A percentile compares a stretch with the other conserved stretches of the same genome.
Conservation (phyloP, 495 filamentous ascomycete genomes). For the Massariosphaeria phaeospora region DNA sequence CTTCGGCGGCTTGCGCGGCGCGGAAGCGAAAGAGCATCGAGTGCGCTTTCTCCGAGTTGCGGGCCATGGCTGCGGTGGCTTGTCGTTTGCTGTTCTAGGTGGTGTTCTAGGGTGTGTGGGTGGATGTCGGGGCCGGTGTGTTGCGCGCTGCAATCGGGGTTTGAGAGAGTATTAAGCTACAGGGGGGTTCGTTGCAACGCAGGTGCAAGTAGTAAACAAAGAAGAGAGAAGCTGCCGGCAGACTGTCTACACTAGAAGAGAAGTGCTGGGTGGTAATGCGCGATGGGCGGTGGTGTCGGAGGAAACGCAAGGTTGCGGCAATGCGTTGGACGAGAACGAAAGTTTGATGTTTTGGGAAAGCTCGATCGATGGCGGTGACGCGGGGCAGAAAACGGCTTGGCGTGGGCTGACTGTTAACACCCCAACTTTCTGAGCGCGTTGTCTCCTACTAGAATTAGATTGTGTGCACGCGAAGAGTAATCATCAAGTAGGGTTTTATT, state of each 20-base stretch:
- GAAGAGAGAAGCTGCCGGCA: constrained; percentile 19
- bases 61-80: constrained; percentile 48
- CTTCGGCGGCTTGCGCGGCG: constrained; percentile 90
- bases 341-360: constrained; percentile 18
- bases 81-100: neutral
- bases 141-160: neutral
- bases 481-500: too few relatives aligned
- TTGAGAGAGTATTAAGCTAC: neutral
- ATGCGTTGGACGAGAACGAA: constrained; percentile 19
- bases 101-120: neutral
- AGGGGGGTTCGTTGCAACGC: neutral
- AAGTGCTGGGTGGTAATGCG: neutral
- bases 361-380: constrained; percentile 5
- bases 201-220: neutral
- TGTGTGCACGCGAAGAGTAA: neutral
- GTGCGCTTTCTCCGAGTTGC: constrained; percentile 96
- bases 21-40: constrained; percentile 99
- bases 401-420: too few relatives aligned
- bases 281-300: neutral
- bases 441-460: neutral
- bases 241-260: too few relatives aligned
- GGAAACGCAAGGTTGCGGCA: neutral
- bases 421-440: neutral
- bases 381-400: constrained; percentile 24
- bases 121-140: neutral